Evolutionary conservation across 176 grass and related monocot genomes (phyloP), one percentile per base, ranked within the genome.

Genomic region (Luzula sylvatica): DNA sequence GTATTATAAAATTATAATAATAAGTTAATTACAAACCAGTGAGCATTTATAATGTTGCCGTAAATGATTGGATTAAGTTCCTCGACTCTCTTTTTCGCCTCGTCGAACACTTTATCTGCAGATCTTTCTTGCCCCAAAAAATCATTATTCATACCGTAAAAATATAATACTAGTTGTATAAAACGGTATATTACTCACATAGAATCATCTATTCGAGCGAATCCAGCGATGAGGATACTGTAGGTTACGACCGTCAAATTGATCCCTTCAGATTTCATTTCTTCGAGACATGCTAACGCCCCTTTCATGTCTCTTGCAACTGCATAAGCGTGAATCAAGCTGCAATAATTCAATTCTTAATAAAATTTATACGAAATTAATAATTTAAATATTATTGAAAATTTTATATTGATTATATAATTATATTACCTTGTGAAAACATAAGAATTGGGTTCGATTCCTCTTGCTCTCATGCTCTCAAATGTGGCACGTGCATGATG

Each of bases 311-410:
- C 85, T 87, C 92, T 86, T 70, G 80, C 81, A 98, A 90, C 85
- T 98, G 85, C 92, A 90, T 90, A 98, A 90, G 92, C 92, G 78
- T 98, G 92, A 90, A 90, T 67, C 87, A 98, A 77, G 92, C 92
- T 98, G 85, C 85, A 98, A 49, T 35, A 47, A 64, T 42, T 35
- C 5, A 35, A 2, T 9, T 35, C 8, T 35, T 35, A 35, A 35
- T 35, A 35, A 35, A 35, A 35, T 35, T 4, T 35, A 35, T 9
- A 35, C 9, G 1, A 32, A 35, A 35, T 35, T 35, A 9, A 35
- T 35, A 9, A 7, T 35, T 1, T 35, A 9, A 55, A 48, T 4
- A 41, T 43, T 48, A 13, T 38, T 35, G n/a, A 57, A 53, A 70
- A 59, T 46, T 46, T 17, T 26, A 62, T 3, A n/a, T 53, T 38